phyloP scores from a whole-genome alignment of 805 yeast species.

The Suhomyces sp. region DNA sequence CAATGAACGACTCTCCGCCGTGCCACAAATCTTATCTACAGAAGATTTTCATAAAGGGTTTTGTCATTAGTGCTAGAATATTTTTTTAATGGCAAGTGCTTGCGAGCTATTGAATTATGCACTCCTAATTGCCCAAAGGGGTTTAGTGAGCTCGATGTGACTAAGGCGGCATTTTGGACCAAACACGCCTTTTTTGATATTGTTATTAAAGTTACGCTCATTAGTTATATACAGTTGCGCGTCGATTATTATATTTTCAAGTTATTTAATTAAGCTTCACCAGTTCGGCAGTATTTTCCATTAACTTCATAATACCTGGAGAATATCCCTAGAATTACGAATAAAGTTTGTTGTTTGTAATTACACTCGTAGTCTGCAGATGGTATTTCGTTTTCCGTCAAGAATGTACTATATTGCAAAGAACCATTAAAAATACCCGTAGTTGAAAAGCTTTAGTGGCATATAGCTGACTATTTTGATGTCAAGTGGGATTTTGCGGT shows the following conservation, averaged over 20 bases:
- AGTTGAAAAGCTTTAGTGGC: not conserved
- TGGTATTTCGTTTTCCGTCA: not conserved
- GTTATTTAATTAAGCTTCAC: not conserved
- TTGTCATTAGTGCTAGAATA: not conserved
- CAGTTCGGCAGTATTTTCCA: not conserved
- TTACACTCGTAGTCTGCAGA: not conserved
- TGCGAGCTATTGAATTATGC: not conserved
- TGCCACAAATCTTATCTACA: not conserved
- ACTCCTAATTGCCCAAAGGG: not conserved
- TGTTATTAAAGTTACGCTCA: not conserved
- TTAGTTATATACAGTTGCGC: not conserved
- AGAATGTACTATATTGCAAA: not conserved
- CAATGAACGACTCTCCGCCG: not conserved
- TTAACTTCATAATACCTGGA: not conserved
- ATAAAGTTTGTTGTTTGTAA: not conserved
- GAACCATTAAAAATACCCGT: not conserved
- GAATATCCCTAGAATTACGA: too few species aligned
- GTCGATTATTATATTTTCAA: not conserved
- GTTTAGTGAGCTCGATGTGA: not conserved
- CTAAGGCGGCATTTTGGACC: not conserved
- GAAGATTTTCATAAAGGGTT: not conserved
- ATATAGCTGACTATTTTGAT: not conserved
- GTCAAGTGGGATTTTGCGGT: not conserved
- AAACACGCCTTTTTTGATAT: not conserved
- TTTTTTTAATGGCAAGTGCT: not conserved